These are phyloP conservation scores for Aspergillus alliaceus DNA, from an alignment of 2,329 filamentous ascomycete species.

Conservation along the genomic window DNA sequence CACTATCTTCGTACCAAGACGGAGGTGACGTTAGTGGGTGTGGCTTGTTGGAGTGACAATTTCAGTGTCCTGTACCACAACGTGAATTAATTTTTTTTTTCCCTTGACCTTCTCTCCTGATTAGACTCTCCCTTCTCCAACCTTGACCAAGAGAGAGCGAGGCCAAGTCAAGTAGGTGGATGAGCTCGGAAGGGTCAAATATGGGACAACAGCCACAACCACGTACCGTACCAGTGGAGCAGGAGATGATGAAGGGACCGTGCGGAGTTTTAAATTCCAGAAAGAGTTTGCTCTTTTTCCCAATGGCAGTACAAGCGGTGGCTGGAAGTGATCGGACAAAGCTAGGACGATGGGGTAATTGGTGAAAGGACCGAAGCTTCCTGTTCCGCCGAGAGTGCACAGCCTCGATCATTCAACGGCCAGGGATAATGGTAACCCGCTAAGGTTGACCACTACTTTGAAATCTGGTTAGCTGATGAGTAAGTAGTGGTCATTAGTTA, in stretches of 20 bases:
- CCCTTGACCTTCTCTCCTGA: background rate
- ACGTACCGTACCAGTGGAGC: background rate
- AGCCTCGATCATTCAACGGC: background rate
- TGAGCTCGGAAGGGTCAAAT: background rate
- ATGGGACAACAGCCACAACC: background rate
- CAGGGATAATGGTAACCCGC: background rate
- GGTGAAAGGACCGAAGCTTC: background rate
- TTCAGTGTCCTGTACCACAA: background rate
- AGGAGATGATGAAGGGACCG: background rate
- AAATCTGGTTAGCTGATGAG: background rate
- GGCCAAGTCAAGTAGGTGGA: background rate
- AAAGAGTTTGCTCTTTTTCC: background rate
- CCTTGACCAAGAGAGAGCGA: background rate
- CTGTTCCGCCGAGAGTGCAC: background rate
- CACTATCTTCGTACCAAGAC: too few species aligned
- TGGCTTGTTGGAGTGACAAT: background rate
- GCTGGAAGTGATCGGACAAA: background rate
- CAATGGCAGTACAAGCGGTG: background rate
- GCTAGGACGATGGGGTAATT: background rate
- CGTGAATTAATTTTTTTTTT: too few species aligned
- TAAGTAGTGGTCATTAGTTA: background rate
- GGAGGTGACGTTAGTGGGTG: background rate
- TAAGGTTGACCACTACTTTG: background rate
- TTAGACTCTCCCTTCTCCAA: background rate
- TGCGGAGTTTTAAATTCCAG: background rate